These are phyloP conservation scores for Zoysia pacifica DNA, from an alignment of 176 grass and related monocot genomes.

Conservation along the genomic window DNA sequence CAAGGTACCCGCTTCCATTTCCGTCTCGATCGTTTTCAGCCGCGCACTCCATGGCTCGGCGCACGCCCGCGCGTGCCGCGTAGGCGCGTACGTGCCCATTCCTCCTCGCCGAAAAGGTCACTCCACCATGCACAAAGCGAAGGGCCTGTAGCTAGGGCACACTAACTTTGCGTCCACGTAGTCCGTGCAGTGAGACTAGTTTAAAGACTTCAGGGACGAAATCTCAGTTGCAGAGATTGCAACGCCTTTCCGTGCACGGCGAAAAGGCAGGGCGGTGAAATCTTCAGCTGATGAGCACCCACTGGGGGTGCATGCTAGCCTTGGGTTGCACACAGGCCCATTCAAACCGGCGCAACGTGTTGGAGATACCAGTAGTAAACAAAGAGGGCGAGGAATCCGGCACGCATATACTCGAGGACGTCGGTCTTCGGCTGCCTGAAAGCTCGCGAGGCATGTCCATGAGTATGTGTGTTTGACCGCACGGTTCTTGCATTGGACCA, in stretches of 20 bases:
- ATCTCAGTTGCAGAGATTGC: not conserved
- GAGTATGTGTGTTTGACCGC: slow-evolving; percentile 47
- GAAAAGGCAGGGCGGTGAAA: not conserved
- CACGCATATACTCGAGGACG: not conserved
- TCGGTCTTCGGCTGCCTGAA: slow-evolving; percentile 31
- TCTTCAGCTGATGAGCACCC: not conserved
- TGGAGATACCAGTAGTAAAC: not conserved
- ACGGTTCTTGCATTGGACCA: slow-evolving; percentile 28
- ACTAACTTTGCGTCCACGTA: not conserved
- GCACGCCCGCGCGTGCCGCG: slow-evolving; percentile 8
- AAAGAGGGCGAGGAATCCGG: slow-evolving; percentile 12
- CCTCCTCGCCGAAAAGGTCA: not conserved
- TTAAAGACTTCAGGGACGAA: not conserved
- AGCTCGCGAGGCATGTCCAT: slow-evolving; percentile 41
- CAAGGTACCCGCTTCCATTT: slow-evolving; percentile 56
- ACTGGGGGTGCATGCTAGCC: no score
- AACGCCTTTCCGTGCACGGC: slow-evolving; percentile 16
- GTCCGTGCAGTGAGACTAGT: not conserved
- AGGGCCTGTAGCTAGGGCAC: not conserved
- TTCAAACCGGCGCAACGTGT: not conserved
- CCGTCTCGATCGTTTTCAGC: not conserved
- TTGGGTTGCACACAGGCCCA: slow-evolving; percentile 17
- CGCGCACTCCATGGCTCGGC: slow-evolving; percentile 7
- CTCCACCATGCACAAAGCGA: not conserved
- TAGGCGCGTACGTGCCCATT: slow-evolving; percentile 15